These are phyloP conservation scores for Aspergillus carlsbadensis DNA, from an alignment of 495 filamentous ascomycete species.

Conservation along the genomic window DNA sequence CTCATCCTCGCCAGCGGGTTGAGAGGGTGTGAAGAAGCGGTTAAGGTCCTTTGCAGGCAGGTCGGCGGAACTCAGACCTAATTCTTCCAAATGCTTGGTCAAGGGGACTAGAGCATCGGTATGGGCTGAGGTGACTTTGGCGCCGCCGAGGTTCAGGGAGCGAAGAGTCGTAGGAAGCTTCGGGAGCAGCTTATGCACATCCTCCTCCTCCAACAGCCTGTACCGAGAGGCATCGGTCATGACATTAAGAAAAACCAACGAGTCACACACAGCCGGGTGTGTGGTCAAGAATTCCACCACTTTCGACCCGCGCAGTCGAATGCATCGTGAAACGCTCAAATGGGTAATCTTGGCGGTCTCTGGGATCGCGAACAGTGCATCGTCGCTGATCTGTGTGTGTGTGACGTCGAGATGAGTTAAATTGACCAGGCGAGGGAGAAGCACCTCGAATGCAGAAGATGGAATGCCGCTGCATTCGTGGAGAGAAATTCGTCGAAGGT, in stretches of 20 bases:
- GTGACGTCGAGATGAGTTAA: conserved; percentile 80
- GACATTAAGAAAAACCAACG: conserved; percentile 73
- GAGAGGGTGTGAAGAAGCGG: conserved; percentile 40
- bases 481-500: conserved; percentile 67
- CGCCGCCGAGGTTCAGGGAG: conserved; percentile 76
- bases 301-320: conserved; percentile 59
- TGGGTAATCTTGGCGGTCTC: conserved; percentile 72
- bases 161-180: conserved; percentile 66
- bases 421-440: conserved; percentile 67
- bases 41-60: conserved; percentile 66
- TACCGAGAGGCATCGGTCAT: conserved; percentile 71
- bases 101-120: conserved; percentile 64
- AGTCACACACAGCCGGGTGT: conserved; percentile 66
- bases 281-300: conserved; percentile 71
- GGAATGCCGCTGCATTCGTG: conserved; percentile 81
- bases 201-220: conserved; percentile 64
- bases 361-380: conserved; percentile 70
- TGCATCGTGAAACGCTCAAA: conserved; percentile 77
- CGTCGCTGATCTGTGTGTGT: conserved; percentile 75
- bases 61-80: conserved; percentile 67
- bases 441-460: conserved; percentile 62
- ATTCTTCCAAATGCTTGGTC: conserved; percentile 78
- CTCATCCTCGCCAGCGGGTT: conserved; percentile 30
- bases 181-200: conserved; percentile 66
- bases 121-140: conserved; percentile 65